Evolutionary conservation across 495 filamentous ascomycete species (phyloP).

Genomic region (Xylaria venustula): DNA sequence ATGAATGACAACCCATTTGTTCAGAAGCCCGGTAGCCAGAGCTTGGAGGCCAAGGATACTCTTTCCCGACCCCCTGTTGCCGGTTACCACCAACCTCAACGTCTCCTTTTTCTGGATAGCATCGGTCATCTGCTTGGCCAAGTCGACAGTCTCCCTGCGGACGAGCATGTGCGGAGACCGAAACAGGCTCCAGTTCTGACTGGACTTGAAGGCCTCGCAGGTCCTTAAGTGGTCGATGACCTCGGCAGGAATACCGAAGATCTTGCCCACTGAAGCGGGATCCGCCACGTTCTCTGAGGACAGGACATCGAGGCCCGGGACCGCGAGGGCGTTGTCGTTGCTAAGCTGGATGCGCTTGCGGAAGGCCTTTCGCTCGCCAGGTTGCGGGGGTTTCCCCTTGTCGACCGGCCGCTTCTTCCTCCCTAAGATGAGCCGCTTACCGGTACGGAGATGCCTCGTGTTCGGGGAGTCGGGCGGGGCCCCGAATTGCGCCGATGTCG

Average conservation of each 20-base stretch:
- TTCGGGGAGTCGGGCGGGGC: conserved; percentile 29
- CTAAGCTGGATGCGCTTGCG: conserved; percentile 87
- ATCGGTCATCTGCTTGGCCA: conserved; percentile 59
- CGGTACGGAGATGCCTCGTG: conserved; percentile 28
- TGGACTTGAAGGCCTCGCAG: conserved; percentile 85
- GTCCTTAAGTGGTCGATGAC: conserved; percentile 77
- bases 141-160: conserved; percentile 68
- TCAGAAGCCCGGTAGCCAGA: conserved; percentile 76
- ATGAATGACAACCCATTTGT: conserved; percentile 84
- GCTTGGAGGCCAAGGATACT: conserved; percentile 82
- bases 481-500: conserved; percentile 38
- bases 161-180: conserved; percentile 72
- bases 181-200: conserved; percentile 87
- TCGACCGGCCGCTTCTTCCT: conserved; percentile 50
- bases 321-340: conserved; percentile 86
- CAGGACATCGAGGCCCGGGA: conserved; percentile 63
- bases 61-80: conserved; percentile 75
- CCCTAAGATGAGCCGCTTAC: conserved; percentile 38
- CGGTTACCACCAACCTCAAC: conserved; percentile 67
- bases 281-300: conserved; percentile 54
- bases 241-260: conserved; percentile 66
- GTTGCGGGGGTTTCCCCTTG: conserved; percentile 51
- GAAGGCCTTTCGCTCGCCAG: conserved; percentile 81
- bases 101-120: conserved; percentile 56
- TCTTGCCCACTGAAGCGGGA: conserved; percentile 54